Percentiles rank a stretch among this genome's conserved stretches.
phyloP scores from a whole-genome alignment of 441 rosid species.

The Populus trichocarpa region DNA sequence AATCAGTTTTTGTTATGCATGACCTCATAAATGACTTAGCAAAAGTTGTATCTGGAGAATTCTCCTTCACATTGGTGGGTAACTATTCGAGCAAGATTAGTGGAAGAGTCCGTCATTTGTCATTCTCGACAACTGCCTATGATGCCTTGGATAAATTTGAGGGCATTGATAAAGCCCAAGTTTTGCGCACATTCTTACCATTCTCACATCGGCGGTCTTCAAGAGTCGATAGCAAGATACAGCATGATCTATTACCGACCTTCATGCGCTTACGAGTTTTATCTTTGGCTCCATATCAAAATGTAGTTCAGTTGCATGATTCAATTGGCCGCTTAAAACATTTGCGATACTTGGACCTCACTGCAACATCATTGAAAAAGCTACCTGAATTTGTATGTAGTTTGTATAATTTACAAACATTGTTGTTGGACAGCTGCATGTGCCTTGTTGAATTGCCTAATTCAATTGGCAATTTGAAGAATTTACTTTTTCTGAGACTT shows the following conservation, averaged over 20 bases:
- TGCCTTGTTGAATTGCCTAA: background rate
- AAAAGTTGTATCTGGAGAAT: constrained; percentile 4
- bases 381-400: background rate
- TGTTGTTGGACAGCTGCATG: background rate
- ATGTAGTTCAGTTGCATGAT: no score
- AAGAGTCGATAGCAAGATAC: no score
- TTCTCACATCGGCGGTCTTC: no score
- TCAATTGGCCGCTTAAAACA: no score
- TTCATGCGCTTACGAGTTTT: no score
- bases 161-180: background rate
- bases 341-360: no score
- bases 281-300: no score
- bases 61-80: constrained; percentile 15
- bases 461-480: constrained; percentile 24
- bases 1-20: constrained; percentile 16
- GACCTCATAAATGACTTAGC: constrained; percentile 22
- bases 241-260: no score
- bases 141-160: constrained; percentile 20
- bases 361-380: no score
- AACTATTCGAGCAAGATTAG: background rate
- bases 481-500: constrained; percentile 3
- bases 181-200: constrained; percentile 22
- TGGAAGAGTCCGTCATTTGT: constrained; percentile 20
- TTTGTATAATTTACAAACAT: background rate
- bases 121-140: constrained; percentile 4